Evolutionary conservation across 2,329 filamentous ascomycete species (phyloP).

Genomic region (Monosporascus sp.): DNA sequence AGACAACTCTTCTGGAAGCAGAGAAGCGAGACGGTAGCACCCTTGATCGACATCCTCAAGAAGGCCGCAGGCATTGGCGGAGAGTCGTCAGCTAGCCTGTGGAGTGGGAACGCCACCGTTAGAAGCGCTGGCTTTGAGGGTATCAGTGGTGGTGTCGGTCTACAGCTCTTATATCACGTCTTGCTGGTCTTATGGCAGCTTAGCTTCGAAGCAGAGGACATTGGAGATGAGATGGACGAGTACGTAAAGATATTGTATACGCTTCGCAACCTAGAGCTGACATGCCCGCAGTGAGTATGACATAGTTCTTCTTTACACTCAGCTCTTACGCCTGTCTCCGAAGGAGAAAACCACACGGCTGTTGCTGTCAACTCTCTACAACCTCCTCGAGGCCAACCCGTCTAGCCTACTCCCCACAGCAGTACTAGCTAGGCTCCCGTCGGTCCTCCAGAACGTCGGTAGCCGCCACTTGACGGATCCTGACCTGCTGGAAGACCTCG

Average conservation of each 20-base stretch:
- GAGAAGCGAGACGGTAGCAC: constrained; percentile 75
- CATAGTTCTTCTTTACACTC: constrained; percentile 85
- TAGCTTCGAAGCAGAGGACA: constrained; percentile 79
- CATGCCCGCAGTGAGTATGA: constrained; percentile 72
- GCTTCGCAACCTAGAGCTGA: constrained; percentile 17
- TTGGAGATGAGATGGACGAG: constrained; percentile 77
- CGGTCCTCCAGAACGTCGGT: constrained; percentile 57
- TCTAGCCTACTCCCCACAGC: constrained; percentile 76
- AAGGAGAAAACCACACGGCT: constrained; percentile 98
- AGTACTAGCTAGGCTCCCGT: constrained; percentile 75
- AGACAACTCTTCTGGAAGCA: constrained; percentile 88
- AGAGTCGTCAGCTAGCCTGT: constrained; percentile 55
- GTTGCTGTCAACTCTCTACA: constrained; percentile 81
- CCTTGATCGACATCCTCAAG: constrained; percentile 75
- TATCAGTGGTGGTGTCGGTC: constrained; percentile 75
- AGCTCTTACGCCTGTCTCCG: constrained; percentile 83
- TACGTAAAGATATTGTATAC: constrained; percentile 38
- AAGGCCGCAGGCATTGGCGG: constrained; percentile 69
- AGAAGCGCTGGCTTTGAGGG: constrained; percentile 60
- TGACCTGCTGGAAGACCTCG: constrained; percentile 59
- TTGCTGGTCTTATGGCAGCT: constrained; percentile 93
- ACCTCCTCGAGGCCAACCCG: constrained; percentile 68
- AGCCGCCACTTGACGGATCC: constrained; percentile 59
- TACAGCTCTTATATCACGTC: constrained; percentile 92
- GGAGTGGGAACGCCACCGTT: constrained; percentile 49